phyloP scores from a whole-genome alignment of 352 stramenopile genomes.

The Phytophthora foliorum region DNA sequence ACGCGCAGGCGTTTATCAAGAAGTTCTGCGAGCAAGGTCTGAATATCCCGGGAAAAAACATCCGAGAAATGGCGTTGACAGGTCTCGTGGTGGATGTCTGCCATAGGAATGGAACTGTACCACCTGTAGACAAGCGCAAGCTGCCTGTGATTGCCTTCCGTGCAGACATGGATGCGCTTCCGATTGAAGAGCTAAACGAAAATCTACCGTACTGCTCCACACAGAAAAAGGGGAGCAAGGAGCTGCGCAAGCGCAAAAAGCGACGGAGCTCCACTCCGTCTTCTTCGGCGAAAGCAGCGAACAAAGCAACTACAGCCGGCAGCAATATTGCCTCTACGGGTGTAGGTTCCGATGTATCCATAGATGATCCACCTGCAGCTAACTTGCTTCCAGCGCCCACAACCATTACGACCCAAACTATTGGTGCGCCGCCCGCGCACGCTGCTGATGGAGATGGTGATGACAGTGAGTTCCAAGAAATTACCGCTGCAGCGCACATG shows the following conservation, averaged over 20 bases:
- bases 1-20: slow-evolving; percentile 90
- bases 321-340: slow-evolving; percentile 13
- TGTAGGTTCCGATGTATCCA: slow-evolving; percentile 29
- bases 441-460: slow-evolving; percentile 50
- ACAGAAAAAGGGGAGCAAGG: slow-evolving; percentile 65
- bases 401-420: slow-evolving; percentile 37
- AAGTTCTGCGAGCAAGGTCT: slow-evolving; percentile 86
- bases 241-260: slow-evolving; percentile 76
- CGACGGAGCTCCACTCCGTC: slow-evolving; percentile 44
- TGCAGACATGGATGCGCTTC: slow-evolving; percentile 97
- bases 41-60: slow-evolving; percentile 77
- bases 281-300: slow-evolving; percentile 12
- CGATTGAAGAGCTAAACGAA: slow-evolving; percentile 90
- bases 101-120: slow-evolving; percentile 67
- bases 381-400: slow-evolving; percentile 31
- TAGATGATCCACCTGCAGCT: slow-evolving; percentile 15
- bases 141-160: slow-evolving; percentile 92
- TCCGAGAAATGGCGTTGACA: slow-evolving; percentile 81
- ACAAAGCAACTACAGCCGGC: not conserved
- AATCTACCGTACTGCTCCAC: slow-evolving; percentile 85
- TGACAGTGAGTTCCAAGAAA: slow-evolving; percentile 34
- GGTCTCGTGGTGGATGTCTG: slow-evolving; percentile 94
- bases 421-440: slow-evolving; percentile 30
- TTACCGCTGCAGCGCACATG: slow-evolving; percentile 84
- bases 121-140: slow-evolving; percentile 60